Conservation (phyloP, 306 rosid species). For the Purshia tridentata region DNA sequence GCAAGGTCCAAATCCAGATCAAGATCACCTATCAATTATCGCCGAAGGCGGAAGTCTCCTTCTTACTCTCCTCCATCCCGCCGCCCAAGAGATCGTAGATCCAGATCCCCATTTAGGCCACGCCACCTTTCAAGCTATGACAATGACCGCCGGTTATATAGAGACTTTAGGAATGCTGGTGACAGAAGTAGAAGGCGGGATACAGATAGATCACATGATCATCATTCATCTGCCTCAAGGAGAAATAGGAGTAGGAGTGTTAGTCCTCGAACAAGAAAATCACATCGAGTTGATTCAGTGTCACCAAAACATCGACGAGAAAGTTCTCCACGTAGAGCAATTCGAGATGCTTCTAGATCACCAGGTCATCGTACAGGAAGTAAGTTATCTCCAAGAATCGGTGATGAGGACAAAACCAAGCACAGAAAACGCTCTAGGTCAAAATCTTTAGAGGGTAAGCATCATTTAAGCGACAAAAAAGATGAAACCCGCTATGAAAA, state of each 20-base stretch:
- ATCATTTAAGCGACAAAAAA: constrained; percentile 38
- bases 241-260: constrained; percentile 74
- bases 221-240: constrained; percentile 49
- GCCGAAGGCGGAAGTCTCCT: constrained; percentile 72
- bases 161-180: constrained; percentile 60
- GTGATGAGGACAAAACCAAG: constrained; percentile 50
- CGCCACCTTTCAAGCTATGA: constrained; percentile 55
- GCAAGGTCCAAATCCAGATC: constrained; percentile 73
- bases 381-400: constrained; percentile 72
- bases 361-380: constrained; percentile 52
- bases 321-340: constrained; percentile 62
- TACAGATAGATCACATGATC: constrained; percentile 59
- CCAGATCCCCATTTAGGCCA: constrained; percentile 78
- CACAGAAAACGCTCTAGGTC: constrained; percentile 77
- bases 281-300: constrained; percentile 48
- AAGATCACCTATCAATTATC: constrained; percentile 74
- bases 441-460: constrained; percentile 59
- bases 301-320: constrained; percentile 70
- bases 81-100: constrained; percentile 55
- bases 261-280: constrained; percentile 64
- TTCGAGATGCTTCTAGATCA: constrained; percentile 61
- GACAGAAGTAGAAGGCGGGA: constrained; percentile 74
- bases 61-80: constrained; percentile 79
- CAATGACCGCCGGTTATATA: constrained; percentile 53
- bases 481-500: constrained; percentile 51